Evolutionary conservation across 2,329 filamentous ascomycete species (phyloP), one percentile per base, ranked within the genome.

Genomic region (Helotiales sp.): DNA sequence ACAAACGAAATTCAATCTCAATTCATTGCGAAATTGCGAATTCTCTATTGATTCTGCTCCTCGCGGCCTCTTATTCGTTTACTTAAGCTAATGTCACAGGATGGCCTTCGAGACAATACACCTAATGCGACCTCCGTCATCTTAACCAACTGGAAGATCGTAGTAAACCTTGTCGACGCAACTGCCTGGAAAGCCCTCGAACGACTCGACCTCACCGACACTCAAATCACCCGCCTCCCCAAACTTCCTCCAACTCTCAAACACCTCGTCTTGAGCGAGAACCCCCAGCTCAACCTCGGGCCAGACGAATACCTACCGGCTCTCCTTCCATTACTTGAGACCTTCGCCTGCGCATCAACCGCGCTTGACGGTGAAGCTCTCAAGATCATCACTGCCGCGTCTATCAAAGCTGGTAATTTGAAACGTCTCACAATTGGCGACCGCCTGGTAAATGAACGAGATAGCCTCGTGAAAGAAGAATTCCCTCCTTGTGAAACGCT

Each of bases 321-420:
- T 40, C 32, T 54, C 5, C 64, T 76, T 32, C 75, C 76, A 15
- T 45, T 73, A 5, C 70, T 77, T 17, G 74, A 75, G 52, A 73
- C 65, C 6, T 74, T 77, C 28, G 66, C 64, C 20, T 75, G 72
- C 52, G 28, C 70, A 2, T 40, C 30, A 7, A 76, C 73, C 6
- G n/a, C 28, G 20, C 34, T 76, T 13, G 37, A 64, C 11, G 45
- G 49, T 24, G 13, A 45, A 26, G 20, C 37, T 6, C 64, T 74
- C 34, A 67, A 69, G 26, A 22, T 55, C 17, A 62, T 76, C 28
- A 71, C 68, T 2, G 43, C 30, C 6, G 49, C 61, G 30, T 71
- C 73, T 3, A 72, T 72, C 45, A 61, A 72, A 49, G 62, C 61
- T 7, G 61, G 63, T 13, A 74, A 73, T n/a, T 67, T 77, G 1